Conservation (phyloP, 1,139 yeast genomes). For the Protomyces macrosporus region DNA sequence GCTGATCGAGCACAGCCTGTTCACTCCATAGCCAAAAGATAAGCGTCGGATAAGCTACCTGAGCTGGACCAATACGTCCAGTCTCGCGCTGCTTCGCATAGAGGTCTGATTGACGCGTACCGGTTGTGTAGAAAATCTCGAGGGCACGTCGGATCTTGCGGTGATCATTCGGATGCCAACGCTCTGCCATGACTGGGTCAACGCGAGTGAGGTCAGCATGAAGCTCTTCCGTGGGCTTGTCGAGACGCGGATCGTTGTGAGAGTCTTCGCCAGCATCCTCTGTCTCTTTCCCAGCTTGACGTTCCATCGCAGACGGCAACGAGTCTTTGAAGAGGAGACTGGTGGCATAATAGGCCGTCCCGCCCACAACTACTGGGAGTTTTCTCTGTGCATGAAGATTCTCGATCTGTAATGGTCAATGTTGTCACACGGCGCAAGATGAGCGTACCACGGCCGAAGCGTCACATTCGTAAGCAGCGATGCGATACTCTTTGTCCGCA, state of each 20-base stretch:
- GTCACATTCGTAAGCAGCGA: constrained; percentile 74
- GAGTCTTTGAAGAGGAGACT: constrained; percentile 66
- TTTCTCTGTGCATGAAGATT: constrained; percentile 67
- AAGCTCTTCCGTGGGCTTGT: constrained; percentile 46
- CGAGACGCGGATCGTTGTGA: constrained; percentile 2
- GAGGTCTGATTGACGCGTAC: constrained; percentile 62
- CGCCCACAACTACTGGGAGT: constrained; percentile 86
- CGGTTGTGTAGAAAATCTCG: constrained; percentile 68
- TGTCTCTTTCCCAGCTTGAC: constrained; percentile 28
- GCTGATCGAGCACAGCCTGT: constrained; percentile 50
- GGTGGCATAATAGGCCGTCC: constrained; percentile 89
- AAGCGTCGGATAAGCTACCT: constrained; percentile 53
- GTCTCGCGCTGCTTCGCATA: constrained; percentile 53
- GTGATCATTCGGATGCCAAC: constrained; percentile 87
- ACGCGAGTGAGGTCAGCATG: constrained; percentile 47
- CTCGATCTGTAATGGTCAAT: constrained; percentile 42
- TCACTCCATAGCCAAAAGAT: constrained; percentile 82
- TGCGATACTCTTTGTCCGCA: constrained; percentile 77
- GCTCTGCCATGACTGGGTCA: constrained; percentile 70
- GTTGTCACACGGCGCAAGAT: not conserved
- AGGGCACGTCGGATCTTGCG: constrained; percentile 74
- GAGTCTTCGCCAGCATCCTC: constrained; percentile 12
- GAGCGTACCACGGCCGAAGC: constrained; percentile 44
- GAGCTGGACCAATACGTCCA: constrained; percentile 29
- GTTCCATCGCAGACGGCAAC: constrained; percentile 39